These are phyloP conservation scores for Neocucurbitaria cava DNA, from an alignment of 2,329 filamentous ascomycete species.

Conservation along the genomic window DNA sequence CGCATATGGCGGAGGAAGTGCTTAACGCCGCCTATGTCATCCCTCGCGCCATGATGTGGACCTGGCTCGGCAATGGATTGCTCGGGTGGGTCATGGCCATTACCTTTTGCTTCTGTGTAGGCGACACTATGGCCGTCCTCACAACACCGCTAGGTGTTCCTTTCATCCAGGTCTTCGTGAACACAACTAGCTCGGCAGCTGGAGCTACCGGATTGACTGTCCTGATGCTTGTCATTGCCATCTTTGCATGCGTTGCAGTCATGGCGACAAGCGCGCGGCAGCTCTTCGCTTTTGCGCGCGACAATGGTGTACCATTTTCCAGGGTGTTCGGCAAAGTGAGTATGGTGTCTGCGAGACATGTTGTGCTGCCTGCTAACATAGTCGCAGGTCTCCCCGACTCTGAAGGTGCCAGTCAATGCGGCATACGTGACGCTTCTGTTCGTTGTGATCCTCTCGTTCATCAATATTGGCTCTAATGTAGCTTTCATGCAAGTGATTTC, in stretches of 20 bases:
- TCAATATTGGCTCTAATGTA: constrained; percentile 36
- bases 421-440: constrained; percentile 26
- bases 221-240: constrained; percentile 21
- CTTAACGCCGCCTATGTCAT: constrained; percentile 26
- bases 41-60: constrained; percentile 47
- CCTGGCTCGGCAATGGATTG: constrained; percentile 40
- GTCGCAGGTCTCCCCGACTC: constrained; percentile 21
- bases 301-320: constrained; percentile 29
- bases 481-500: constrained; percentile 30
- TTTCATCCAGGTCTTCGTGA: constrained; percentile 29
- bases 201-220: constrained; percentile 23
- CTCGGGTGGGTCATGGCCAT: constrained; percentile 40
- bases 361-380: not conserved
- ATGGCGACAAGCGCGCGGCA: constrained; percentile 27
- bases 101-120: constrained; percentile 14
- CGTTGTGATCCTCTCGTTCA: constrained; percentile 31
- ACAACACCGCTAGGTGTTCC: constrained; percentile 20
- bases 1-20: constrained; percentile 43
- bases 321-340: not conserved
- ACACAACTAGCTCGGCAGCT: constrained; percentile 22
- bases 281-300: constrained; percentile 37
- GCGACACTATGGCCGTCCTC: constrained; percentile 1
- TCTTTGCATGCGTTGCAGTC: constrained; percentile 24
- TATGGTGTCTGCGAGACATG: not conserved
- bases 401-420: constrained; percentile 32